These are phyloP conservation scores for Clarireedia monteithiana DNA, from an alignment of 2,329 filamentous ascomycete species.

Conservation along the genomic window DNA sequence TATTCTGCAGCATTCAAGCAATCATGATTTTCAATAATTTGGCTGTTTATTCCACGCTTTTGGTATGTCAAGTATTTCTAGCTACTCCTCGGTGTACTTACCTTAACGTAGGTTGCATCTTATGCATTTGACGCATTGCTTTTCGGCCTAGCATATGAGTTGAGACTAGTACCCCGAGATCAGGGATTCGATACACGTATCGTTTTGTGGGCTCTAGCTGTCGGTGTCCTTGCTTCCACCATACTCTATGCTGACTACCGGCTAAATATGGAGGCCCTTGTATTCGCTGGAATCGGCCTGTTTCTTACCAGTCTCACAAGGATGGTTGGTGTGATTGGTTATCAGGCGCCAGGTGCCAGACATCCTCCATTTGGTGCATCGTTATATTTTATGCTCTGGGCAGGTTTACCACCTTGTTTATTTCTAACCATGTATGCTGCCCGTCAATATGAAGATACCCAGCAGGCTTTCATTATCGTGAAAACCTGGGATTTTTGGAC, in stretches of 20 bases:
- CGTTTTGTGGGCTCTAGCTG: conserved; percentile 15
- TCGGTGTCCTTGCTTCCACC: conserved; percentile 8
- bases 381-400: conserved; percentile 18
- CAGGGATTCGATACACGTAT: conserved; percentile 9
- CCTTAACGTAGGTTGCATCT: conserved; percentile 19
- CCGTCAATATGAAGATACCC: conserved; percentile 18
- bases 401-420: conserved; percentile 19
- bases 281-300: conserved; percentile 15
- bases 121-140: conserved; percentile 24
- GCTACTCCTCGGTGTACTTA: conserved; percentile 5
- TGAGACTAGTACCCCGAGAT: conserved; percentile 13
- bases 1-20: conserved; percentile 11
- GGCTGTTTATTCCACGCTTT: conserved; percentile 22
- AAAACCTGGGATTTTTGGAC: conserved; percentile 16
- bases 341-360: conserved; percentile 13
- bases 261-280: conserved; percentile 14
- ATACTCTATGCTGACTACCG: conserved; percentile 22
- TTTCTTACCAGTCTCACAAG: conserved; percentile 20
- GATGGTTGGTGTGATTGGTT: conserved; percentile 17
- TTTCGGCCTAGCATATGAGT: conserved; percentile 15
- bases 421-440: conserved; percentile 18
- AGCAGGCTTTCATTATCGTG: conserved; percentile 13
- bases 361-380: conserved; percentile 15
- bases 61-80: conserved; percentile 13
- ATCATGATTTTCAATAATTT: conserved; percentile 21